These are phyloP conservation scores for Neurospora pannonica DNA, from an alignment of 495 filamentous ascomycete genomes.

Conservation along the genomic window DNA sequence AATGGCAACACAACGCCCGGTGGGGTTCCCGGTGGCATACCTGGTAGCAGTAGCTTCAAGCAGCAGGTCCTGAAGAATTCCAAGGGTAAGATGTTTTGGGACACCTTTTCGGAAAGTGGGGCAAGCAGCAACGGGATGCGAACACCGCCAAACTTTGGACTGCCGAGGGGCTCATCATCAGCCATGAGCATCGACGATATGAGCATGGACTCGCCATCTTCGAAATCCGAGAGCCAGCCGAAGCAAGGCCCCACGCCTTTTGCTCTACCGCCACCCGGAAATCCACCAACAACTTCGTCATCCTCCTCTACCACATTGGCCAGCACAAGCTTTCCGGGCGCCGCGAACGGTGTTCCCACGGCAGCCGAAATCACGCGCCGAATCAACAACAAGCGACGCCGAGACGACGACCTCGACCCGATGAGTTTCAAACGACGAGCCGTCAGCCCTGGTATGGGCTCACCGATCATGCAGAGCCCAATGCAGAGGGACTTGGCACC, in stretches of 20 bases:
- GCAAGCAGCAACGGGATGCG: conserved; percentile 42
- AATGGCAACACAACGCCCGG: conserved; percentile 37
- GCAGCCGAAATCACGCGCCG: conserved; percentile 60
- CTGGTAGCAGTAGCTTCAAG: conserved; percentile 48
- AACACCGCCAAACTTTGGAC: conserved; percentile 46
- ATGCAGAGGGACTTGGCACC: conserved; percentile 57
- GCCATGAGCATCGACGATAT: conserved; percentile 61
- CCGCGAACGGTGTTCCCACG: conserved; percentile 37
- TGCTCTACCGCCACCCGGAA: neutral
- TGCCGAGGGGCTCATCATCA: conserved; percentile 48
- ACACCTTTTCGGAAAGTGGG: conserved; percentile 52
- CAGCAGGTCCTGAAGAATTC: conserved; percentile 62
- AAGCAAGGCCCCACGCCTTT: neutral
- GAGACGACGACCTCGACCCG: conserved; percentile 88
- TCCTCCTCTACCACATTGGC: conserved; percentile 1
- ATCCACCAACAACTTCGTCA: neutral
- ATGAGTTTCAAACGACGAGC: conserved; percentile 86
- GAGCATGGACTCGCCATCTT: conserved; percentile 62
- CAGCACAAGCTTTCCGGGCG: conserved; percentile 24
- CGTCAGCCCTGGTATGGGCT: conserved; percentile 87
- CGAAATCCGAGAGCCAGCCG: conserved; percentile 21
- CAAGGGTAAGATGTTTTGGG: conserved; percentile 70
- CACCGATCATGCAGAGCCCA: conserved; percentile 78
- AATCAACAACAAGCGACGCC: conserved; percentile 65
- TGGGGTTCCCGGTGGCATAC: neutral